Evolutionary conservation across 352 stramenopile genomes (phyloP).

Genomic region (Phytopythium ostracodes): DNA sequence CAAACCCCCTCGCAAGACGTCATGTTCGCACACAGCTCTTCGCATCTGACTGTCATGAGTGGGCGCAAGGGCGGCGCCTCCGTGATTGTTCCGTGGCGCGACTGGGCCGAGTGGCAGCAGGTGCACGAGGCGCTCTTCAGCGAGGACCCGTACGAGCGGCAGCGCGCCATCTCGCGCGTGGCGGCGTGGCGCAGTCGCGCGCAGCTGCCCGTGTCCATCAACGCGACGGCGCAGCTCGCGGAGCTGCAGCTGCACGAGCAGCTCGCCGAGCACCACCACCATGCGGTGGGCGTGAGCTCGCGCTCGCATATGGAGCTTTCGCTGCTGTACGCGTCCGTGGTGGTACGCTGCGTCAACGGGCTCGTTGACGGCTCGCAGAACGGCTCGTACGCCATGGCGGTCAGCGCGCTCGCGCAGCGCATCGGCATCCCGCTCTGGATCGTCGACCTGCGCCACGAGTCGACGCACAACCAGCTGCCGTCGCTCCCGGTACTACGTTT

Average conservation of each 20-base stretch:
- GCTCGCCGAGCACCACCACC: conserved; percentile 60
- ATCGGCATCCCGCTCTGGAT: conserved; percentile 93
- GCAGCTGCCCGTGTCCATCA: conserved; percentile 75
- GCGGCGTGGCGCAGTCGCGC: conserved; percentile 62
- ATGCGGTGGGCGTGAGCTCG: conserved; percentile 60
- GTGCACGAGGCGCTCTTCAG: conserved; percentile 62
- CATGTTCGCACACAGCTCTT: neutral
- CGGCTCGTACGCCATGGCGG: conserved; percentile 65
- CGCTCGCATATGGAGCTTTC: conserved; percentile 80
- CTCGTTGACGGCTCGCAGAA: conserved; percentile 80
- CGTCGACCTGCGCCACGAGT: conserved; percentile 92
- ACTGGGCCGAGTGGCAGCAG: conserved; percentile 76
- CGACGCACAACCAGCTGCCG: conserved; percentile 92
- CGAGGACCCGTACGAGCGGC: conserved; percentile 29
- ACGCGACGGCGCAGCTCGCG: conserved; percentile 68
- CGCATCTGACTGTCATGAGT: conserved; percentile 26
- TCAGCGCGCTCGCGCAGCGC: conserved; percentile 75
- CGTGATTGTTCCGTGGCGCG: conserved; percentile 41
- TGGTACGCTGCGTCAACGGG: conserved; percentile 83
- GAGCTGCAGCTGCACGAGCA: conserved; percentile 73
- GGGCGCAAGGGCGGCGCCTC: conserved; percentile 26
- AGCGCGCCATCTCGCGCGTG: conserved; percentile 55
- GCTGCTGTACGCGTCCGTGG: conserved; percentile 52
- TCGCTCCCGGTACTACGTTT: conserved; percentile 86
- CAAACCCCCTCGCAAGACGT: too few species aligned